Evolutionary conservation across 257 asterid species (phyloP).

Genomic region (Striga asiatica): DNA sequence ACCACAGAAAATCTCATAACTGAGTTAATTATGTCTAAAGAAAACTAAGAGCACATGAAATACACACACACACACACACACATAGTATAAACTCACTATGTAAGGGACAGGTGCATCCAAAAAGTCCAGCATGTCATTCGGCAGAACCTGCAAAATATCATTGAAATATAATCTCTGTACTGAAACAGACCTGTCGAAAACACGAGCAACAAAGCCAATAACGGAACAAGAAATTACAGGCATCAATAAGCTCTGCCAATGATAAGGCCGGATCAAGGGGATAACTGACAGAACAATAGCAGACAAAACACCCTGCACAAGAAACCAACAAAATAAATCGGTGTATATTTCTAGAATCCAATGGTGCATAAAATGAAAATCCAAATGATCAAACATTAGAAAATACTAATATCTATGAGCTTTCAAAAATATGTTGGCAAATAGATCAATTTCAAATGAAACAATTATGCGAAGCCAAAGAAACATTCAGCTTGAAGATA

Average conservation of each 20-base stretch:
- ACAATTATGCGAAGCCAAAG: neutral
- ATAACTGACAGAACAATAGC: conserved; percentile 75
- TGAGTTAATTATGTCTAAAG: neutral
- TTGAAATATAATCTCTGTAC: neutral
- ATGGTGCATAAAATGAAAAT: neutral
- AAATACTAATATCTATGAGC: neutral
- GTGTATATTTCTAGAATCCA: neutral
- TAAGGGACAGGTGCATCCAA: conserved; percentile 99
- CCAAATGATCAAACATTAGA: neutral
- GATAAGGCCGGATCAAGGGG: conserved; percentile 93
- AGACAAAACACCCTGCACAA: conserved; percentile 78
- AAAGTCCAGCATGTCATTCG: conserved; percentile 97
- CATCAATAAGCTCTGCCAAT: conserved; percentile 97
- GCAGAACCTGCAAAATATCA: conserved; percentile 65
- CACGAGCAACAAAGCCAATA: neutral
- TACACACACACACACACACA: neutral
- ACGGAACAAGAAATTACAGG: conserved; percentile 51
- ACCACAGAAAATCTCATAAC: neutral
- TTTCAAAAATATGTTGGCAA: neutral
- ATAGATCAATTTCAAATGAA: neutral
- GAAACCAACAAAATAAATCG: conserved; percentile 6
- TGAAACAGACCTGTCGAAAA: neutral
- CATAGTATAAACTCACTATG: conserved; percentile 51
- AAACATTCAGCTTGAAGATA: conserved; percentile 6
- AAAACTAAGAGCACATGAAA: neutral